A percentile compares a stretch with the other conserved stretches of the same genome.
phyloP scores from a whole-genome alignment of 139 green algal genomes.

The Volvox africanus region DNA sequence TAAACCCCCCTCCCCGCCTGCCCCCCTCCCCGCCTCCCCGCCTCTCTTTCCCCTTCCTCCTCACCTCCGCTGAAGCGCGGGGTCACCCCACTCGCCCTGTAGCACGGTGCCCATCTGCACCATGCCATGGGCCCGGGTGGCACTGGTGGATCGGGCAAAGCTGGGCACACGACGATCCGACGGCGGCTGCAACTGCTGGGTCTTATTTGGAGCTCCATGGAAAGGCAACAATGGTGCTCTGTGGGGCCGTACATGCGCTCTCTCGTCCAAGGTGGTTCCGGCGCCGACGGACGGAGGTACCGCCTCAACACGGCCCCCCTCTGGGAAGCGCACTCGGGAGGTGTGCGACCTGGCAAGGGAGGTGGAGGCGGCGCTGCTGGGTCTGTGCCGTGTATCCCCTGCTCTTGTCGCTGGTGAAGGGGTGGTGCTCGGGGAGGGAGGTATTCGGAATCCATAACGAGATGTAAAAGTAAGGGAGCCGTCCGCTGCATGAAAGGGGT shows the following conservation, averaged over 20 bases:
- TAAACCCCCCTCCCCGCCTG: background rate
- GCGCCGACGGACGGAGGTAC: too few species aligned
- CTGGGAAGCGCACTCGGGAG: background rate
- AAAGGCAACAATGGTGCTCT: background rate
- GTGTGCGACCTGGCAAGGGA: background rate
- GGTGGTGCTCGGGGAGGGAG: background rate
- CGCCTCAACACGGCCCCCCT: background rate
- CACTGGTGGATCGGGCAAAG: background rate
- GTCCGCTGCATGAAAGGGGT: background rate
- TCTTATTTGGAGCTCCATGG: background rate
- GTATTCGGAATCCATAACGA: background rate
- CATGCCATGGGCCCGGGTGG: background rate
- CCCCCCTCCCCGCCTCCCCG: too few species aligned
- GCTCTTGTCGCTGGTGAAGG: background rate
- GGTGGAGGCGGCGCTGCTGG: background rate
- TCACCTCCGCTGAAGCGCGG: constrained; percentile 4
- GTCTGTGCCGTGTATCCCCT: background rate
- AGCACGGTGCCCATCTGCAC: background rate
- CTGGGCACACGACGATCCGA: background rate
- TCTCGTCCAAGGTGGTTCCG: too few species aligned
- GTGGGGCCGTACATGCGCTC: background rate
- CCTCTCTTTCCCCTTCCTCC: background rate
- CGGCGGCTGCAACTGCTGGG: background rate
- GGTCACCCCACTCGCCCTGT: constrained; percentile 34
- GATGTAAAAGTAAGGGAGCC: background rate